phyloP scores from a whole-genome alignment of 345 rosid genomes.

The Geranium brycei region DNA sequence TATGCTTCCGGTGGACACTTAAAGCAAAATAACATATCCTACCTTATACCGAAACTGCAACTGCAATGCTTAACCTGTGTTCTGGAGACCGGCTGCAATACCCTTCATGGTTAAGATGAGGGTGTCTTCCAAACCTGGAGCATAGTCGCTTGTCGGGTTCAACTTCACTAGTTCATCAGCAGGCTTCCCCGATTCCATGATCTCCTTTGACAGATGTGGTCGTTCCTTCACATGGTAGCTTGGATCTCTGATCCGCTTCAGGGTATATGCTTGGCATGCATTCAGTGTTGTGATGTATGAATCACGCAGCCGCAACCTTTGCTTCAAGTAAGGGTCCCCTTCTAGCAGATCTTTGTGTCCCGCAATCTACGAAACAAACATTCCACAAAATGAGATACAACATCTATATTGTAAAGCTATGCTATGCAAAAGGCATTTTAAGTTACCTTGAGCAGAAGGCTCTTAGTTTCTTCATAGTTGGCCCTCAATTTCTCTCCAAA shows the following conservation, averaged over 20 bases:
- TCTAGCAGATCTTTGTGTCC: constrained; percentile 93
- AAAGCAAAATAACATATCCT: no score
- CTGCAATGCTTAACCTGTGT: constrained; percentile 49
- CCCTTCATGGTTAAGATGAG: constrained; percentile 98
- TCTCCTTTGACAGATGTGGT: constrained; percentile 77
- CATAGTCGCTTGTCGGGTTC: constrained; percentile 76
- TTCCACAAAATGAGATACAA: background rate
- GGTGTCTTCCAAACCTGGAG: constrained; percentile 92
- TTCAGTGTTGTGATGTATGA: constrained; percentile 92
- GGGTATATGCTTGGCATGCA: constrained; percentile 86
- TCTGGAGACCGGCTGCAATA: constrained; percentile 86
- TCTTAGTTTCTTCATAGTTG: constrained; percentile 77
- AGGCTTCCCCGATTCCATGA: constrained; percentile 55
- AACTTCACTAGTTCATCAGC: constrained; percentile 62
- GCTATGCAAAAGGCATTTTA: no score
- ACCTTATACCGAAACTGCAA: no score
- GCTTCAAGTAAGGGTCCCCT: constrained; percentile 91
- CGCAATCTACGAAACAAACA: constrained; percentile 45
- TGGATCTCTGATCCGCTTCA: constrained; percentile 79
- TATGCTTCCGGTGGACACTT: no score
- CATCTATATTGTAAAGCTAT: no score
- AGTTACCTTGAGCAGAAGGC: constrained; percentile 72
- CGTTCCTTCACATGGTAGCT: constrained; percentile 59
- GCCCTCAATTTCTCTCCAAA: constrained; percentile 64
- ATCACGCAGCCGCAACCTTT: constrained; percentile 82